These are phyloP conservation scores for Solioccasus polychromus DNA, from an alignment of 768 basidiomycete genomes.

Conservation along the genomic window DNA sequence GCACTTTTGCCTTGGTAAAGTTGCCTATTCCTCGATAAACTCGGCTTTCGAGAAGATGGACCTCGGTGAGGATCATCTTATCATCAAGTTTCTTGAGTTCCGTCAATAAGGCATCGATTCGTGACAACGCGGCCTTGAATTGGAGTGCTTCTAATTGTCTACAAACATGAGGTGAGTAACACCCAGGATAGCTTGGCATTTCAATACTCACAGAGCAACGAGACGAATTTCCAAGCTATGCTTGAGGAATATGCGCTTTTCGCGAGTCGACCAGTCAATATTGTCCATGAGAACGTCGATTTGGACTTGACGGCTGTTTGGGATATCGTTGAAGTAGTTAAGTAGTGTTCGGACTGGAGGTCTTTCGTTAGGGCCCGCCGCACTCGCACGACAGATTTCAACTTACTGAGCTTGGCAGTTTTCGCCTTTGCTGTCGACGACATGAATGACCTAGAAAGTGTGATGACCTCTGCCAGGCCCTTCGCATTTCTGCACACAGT, in stretches of 20 bases:
- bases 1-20: constrained; percentile 83
- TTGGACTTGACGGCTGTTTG: constrained; percentile 70
- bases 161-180: constrained; percentile 6
- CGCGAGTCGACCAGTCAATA: constrained; percentile 86
- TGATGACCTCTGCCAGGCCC: constrained; percentile 84
- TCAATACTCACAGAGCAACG: constrained; percentile 55
- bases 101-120: constrained; percentile 84
- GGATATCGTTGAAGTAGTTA: constrained; percentile 81
- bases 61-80: constrained; percentile 97
- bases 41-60: constrained; percentile 89
- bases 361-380: background rate
- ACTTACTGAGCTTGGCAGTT: constrained; percentile 87
- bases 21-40: constrained; percentile 90
- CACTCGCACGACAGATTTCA: background rate
- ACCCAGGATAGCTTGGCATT: background rate
- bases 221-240: constrained; percentile 91
- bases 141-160: constrained; percentile 75
- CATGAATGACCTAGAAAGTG: constrained; percentile 80
- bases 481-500: constrained; percentile 63
- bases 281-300: constrained; percentile 87
- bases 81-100: constrained; percentile 94
- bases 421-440: constrained; percentile 96
- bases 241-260: constrained; percentile 94
- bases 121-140: constrained; percentile 72
- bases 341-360: constrained; percentile 85